A percentile compares a stretch with the other conserved stretches of the same genome.
Evolutionary conservation across 2,329 filamentous ascomycete genomes (phyloP).

Genomic region (Trichoderma sp.): DNA sequence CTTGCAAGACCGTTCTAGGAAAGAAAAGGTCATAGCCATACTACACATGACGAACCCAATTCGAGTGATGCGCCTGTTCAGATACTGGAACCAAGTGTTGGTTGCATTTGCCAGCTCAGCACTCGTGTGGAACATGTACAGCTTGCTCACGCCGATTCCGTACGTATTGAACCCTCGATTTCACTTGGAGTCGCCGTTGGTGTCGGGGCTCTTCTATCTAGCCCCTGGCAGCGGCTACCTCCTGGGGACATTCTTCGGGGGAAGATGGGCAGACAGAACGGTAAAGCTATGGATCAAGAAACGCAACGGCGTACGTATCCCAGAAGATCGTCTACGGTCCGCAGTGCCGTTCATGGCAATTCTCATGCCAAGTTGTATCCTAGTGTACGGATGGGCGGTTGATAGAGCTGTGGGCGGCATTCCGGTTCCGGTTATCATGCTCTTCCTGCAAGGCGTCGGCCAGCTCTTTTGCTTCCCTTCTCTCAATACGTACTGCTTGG

Average conservation of each 20-base stretch:
- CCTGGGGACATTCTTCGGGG: conserved; percentile 69
- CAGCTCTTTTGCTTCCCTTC: conserved; percentile 76
- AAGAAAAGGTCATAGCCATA: conserved; percentile 55
- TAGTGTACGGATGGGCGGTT: conserved; percentile 61
- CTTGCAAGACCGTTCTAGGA: conserved; percentile 54
- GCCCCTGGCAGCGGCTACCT: conserved; percentile 72
- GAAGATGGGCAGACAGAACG: conserved; percentile 67
- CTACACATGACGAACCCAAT: conserved; percentile 67
- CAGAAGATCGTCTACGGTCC: conserved; percentile 68
- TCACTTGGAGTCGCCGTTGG: conserved; percentile 63
- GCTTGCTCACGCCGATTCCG: conserved; percentile 64
- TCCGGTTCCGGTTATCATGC: conserved; percentile 65
- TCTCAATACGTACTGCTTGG: conserved; percentile 78
- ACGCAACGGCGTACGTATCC: conserved; percentile 58
- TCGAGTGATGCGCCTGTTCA: conserved; percentile 63
- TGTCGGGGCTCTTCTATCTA: conserved; percentile 72
- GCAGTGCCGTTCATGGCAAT: conserved; percentile 58
- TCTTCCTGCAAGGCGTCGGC: conserved; percentile 73
- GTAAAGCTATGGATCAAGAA: conserved; percentile 66
- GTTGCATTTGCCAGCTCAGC: conserved; percentile 58
- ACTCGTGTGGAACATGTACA: conserved; percentile 73
- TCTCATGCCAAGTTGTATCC: conserved; percentile 61
- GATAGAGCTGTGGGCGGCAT: conserved; percentile 54
- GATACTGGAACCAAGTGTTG: conserved; percentile 68
- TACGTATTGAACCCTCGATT: conserved; percentile 76